Evolutionary conservation across 2,329 filamentous ascomycete species (phyloP).

Genomic region (Verticillium klebahnii): DNA sequence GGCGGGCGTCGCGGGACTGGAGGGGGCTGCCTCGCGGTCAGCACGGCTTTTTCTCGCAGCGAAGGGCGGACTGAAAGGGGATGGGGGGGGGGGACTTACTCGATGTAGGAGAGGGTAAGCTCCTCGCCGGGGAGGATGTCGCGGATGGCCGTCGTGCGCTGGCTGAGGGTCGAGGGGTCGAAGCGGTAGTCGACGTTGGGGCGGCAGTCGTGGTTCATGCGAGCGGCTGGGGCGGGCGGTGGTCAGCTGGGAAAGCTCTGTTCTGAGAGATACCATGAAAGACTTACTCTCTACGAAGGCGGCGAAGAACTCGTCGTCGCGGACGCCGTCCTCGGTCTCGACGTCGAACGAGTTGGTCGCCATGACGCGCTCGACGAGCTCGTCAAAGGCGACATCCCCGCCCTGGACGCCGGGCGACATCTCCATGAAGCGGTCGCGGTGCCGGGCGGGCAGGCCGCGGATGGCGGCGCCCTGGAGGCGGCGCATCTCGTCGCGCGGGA

Average conservation of each 20-base stretch:
- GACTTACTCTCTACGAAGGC: slow-evolving; percentile 32
- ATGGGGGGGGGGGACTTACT: slow-evolving; percentile 15
- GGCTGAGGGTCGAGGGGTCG: slow-evolving; percentile 30
- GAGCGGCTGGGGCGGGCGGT: slow-evolving; percentile 21
- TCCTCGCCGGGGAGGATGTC: slow-evolving; percentile 36
- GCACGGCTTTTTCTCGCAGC: not conserved
- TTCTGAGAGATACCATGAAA: accelerated
- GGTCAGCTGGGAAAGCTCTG: not conserved
- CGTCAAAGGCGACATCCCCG: slow-evolving; percentile 15
- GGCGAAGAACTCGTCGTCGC: slow-evolving; percentile 25
- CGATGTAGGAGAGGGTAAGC: slow-evolving; percentile 37
- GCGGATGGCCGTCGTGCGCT: slow-evolving; percentile 32
- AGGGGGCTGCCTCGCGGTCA: slow-evolving; percentile 20
- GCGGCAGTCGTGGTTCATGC: slow-evolving; percentile 41
- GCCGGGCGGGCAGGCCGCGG: slow-evolving; percentile 21
- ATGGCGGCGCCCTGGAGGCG: slow-evolving; percentile 25
- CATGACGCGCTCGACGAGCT: slow-evolving; percentile 28
- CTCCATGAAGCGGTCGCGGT: slow-evolving; percentile 25
- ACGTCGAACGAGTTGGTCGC: slow-evolving; percentile 35
- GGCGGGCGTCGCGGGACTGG: slow-evolving; percentile 22
- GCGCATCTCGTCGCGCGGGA: slow-evolving; percentile 19
- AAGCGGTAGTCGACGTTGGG: slow-evolving; percentile 40
- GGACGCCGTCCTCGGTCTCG: slow-evolving; percentile 21
- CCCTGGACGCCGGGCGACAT: slow-evolving; percentile 29
- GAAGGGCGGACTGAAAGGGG: not conserved